A percentile compares a stretch with the other conserved stretches of the same genome.
These are phyloP conservation scores for Ceriops decandra DNA, from an alignment of 345 rosid genomes.

Conservation along the genomic window DNA sequence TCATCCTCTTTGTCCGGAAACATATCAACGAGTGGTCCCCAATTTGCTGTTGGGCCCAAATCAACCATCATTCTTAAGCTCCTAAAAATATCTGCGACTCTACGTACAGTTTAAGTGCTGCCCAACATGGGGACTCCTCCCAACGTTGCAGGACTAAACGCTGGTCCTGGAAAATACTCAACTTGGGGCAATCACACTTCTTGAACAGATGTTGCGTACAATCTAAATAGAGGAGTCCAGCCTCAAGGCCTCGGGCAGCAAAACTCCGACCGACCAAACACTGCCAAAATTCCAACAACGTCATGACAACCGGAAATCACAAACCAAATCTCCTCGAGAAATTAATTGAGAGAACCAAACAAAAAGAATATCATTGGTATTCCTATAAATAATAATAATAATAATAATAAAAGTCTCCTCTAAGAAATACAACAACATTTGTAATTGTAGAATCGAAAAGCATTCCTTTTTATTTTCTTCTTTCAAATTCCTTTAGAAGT, in stretches of 20 bases:
- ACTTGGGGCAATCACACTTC: constrained; percentile 63
- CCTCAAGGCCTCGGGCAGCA: constrained; percentile 19
- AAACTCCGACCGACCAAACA: constrained; percentile 20
- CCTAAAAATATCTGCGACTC: constrained; percentile 24
- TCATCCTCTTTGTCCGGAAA: constrained; percentile 61
- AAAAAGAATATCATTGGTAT: no score
- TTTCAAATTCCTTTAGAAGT: no score
- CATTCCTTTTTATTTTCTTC: no score
- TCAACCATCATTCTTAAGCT: constrained; percentile 74
- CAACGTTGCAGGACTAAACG: constrained; percentile 22
- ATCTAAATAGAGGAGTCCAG: constrained; percentile 42
- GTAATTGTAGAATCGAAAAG: no score
- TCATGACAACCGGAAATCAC: not conserved
- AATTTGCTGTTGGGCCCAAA: constrained; percentile 47
- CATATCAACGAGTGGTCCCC: constrained; percentile 34
- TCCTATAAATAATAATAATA: no score
- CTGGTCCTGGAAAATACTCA: constrained; percentile 42
- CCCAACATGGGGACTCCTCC: constrained; percentile 37
- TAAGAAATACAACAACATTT: no score
- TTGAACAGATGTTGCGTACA: constrained; percentile 64
- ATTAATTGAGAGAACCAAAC: no score
- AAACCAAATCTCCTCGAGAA: no score
- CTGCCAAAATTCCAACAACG: constrained; percentile 4
- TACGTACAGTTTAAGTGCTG: constrained; percentile 27
- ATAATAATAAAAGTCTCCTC: no score